Conservation (phyloP, 768 basidiomycete genomes). For the Boletus vinaceobasis region DNA sequence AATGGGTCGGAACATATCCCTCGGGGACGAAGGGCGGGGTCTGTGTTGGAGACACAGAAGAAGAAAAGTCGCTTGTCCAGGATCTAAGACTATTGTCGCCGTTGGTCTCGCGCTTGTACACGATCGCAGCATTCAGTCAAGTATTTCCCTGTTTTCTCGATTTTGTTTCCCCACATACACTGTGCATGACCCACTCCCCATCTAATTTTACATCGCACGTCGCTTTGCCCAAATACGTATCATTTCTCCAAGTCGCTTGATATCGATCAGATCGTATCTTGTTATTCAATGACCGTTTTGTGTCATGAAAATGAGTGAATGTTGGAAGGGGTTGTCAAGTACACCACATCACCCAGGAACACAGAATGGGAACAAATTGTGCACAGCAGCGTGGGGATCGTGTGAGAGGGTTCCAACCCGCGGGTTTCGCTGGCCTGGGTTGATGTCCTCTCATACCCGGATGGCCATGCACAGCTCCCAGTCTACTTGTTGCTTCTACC, state of each 20-base stretch:
- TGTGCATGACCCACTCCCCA: neutral
- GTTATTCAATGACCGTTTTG: neutral
- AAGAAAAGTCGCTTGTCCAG: constrained; percentile 17
- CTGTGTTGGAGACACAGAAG: constrained; percentile 25
- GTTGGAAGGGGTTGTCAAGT: neutral
- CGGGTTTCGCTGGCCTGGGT: neutral
- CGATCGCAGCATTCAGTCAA: neutral
- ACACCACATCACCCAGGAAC: neutral
- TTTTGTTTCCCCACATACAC: neutral
- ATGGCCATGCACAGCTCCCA: neutral
- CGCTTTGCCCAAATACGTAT: neutral
- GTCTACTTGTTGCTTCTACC: neutral
- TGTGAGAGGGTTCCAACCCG: neutral
- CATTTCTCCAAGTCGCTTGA: too few species aligned
- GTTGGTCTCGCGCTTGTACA: neutral
- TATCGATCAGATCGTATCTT: neutral
- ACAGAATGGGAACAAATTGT: neutral
- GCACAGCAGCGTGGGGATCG: neutral
- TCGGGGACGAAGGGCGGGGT: constrained; percentile 51
- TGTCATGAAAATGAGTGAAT: neutral
- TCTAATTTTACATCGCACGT: neutral
- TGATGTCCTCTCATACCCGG: neutral
- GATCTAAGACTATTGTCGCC: neutral
- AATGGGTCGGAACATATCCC: constrained; percentile 57
- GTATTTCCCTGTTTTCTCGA: neutral